Percentiles rank a stretch among this genome's conserved stretches.
These are phyloP conservation scores for Pseudogymnoascus sp. DNA, from an alignment of 2,329 filamentous ascomycete species.

Conservation along the genomic window DNA sequence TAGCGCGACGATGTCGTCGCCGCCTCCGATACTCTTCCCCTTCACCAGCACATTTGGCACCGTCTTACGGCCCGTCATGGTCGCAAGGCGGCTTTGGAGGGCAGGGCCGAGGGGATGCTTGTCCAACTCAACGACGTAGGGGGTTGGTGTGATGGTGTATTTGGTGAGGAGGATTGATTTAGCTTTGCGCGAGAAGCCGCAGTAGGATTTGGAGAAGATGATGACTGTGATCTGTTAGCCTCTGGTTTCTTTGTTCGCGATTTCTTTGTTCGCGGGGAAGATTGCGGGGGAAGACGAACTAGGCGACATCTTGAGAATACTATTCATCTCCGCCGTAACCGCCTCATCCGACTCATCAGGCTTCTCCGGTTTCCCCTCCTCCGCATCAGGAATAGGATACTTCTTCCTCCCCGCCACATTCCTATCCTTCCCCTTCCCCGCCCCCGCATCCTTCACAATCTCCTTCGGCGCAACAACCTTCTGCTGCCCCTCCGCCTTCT, in stretches of 20 bases:
- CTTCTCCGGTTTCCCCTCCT: conserved; percentile 32
- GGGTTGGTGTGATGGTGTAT: conserved; percentile 74
- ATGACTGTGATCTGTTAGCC: conserved; percentile 53
- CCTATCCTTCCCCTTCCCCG: conserved; percentile 23
- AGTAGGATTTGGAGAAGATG: conserved; percentile 94
- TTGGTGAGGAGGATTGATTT: conserved; percentile 78
- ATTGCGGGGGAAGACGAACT: conserved; percentile 46
- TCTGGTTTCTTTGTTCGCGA: neutral
- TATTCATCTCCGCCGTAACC: conserved; percentile 64
- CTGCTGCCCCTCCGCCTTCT: neutral
- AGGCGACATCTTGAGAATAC: conserved; percentile 75
- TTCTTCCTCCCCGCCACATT: conserved; percentile 47
- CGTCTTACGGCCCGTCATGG: conserved; percentile 72
- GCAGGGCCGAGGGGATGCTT: conserved; percentile 64
- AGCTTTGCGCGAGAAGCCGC: conserved; percentile 75
- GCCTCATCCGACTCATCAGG: conserved; percentile 52
- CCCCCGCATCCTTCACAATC: conserved; percentile 51
- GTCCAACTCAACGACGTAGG: conserved; percentile 87
- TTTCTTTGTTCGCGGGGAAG: neutral
- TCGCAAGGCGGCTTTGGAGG: conserved; percentile 64
- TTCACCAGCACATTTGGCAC: conserved; percentile 90
- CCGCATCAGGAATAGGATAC: conserved; percentile 31
- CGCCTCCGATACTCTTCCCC: conserved; percentile 81
- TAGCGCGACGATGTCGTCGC: conserved; percentile 74
- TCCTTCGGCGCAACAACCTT: conserved; percentile 21